Evolutionary conservation across 345 rosid genomes (phyloP), one percentile per base, ranked within the genome.

Genomic region (Brassica incana): DNA sequence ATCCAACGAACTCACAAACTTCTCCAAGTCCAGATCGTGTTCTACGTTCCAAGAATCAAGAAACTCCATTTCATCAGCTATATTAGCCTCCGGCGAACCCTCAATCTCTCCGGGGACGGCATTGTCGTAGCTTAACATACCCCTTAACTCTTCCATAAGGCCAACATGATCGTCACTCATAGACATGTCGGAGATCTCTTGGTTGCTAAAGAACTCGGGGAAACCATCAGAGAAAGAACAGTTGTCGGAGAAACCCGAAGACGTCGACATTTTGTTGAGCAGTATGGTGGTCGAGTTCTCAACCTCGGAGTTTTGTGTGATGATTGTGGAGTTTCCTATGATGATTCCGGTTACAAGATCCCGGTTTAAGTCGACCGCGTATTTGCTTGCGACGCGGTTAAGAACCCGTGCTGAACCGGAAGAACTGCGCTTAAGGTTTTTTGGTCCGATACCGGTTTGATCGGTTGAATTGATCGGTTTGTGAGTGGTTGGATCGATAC

Each of bases 401-500:
- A 80, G 71, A 52, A 80, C 36, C 27, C 54, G 69, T 3, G 71
- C 66, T 0, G 75, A 69, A 74, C 78, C 67, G 71, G 83, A 74
- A 9, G 61, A 50, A 63, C 14, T 2, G 0, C 25, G 71, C 52
- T 62, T 80, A 52, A 1, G 52, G 0, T 0, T 2, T 14, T 33
- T 20, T n/a, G 65, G 65, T 61, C 36, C 4, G 43, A 56, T 0
- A 66, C 35, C 48, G 58, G 82, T 67, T 60, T 33, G 8, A 36
- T 35, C 52, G 62, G 78, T 68, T 62, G 66, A 23, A 16, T 36
- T 11, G 27, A 52, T 29, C 75, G 84, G 84, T 86, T 78, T 81
- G 70, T 81, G 90, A 50, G 84, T 85, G 36, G 76, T 74, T 10
- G 89, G 88, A 67, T 86, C 89, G 15, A 82, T 61, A 4, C 85